Percentiles rank a stretch among this genome's conserved stretches.
phyloP scores from a whole-genome alignment of 352 stramenopile species.

The Thalassiosira pacifica region DNA sequence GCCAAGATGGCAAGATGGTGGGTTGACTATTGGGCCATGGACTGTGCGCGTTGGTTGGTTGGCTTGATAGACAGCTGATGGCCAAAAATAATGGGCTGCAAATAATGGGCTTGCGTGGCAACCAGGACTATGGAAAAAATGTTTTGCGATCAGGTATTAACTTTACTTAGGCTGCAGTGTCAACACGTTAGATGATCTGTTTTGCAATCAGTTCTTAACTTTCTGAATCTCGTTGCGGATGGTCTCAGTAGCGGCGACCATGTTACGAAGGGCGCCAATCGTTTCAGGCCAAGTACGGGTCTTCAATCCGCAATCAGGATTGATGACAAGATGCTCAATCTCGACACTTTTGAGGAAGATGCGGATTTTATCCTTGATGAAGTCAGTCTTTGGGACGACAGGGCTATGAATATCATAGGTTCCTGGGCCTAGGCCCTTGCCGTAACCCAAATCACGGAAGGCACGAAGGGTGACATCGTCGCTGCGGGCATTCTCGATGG shows the following conservation, averaged over 20 bases:
- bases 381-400: constrained; percentile 90
- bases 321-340: constrained; percentile 89
- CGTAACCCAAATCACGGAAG: constrained; percentile 92
- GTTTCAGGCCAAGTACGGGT: constrained; percentile 93
- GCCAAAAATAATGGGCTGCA: no score
- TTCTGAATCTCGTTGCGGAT: constrained; percentile 39
- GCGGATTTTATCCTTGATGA: constrained; percentile 91
- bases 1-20: no score
- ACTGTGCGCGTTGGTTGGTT: no score
- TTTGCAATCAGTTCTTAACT: no score
- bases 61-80: no score
- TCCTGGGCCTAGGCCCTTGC: constrained; percentile 91
- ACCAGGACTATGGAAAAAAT: no score
- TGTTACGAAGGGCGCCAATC: constrained; percentile 90
- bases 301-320: constrained; percentile 94
- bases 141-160: not conserved
- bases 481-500: constrained; percentile 93
- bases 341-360: constrained; percentile 89
- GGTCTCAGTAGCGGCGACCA: constrained; percentile 86
- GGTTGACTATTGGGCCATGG: no score
- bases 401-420: constrained; percentile 95
- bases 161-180: not conserved
- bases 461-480: constrained; percentile 91
- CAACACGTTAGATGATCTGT: no score
- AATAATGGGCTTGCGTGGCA: no score